phyloP scores from a whole-genome alignment of 2,329 filamentous ascomycete genomes.

The Beauveria brongniartii region DNA sequence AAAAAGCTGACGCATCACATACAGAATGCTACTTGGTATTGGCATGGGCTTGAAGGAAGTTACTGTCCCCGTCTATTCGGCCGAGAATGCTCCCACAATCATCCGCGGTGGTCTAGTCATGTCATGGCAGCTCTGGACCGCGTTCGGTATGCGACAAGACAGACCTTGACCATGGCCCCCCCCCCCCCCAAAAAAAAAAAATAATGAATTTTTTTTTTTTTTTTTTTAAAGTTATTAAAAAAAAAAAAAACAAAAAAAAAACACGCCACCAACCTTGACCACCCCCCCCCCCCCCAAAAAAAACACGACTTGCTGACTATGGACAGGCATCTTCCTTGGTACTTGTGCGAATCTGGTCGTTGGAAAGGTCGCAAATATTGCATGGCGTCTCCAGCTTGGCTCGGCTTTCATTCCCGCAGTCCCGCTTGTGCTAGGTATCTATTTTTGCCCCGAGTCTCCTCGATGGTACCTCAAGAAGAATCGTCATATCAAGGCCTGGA shows the following conservation, averaged over 20 bases:
- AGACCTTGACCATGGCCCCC: too few species aligned
- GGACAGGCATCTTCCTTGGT: constrained; percentile 53
- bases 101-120: constrained; percentile 25
- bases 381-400: constrained; percentile 57
- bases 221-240: too few species aligned
- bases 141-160: constrained; percentile 28
- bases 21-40: constrained; percentile 42
- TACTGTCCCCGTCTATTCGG: constrained; percentile 45
- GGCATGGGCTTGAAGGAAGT: constrained; percentile 49
- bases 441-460: constrained; percentile 56
- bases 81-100: constrained; percentile 39
- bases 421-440: constrained; percentile 49
- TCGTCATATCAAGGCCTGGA: constrained; percentile 44
- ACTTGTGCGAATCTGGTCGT: constrained; percentile 58
- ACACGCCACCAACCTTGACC: too few species aligned
- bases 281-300: too few species aligned
- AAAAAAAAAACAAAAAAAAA: too few species aligned
- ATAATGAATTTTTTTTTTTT: too few species aligned
- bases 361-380: constrained; percentile 46
- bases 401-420: constrained; percentile 59
- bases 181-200: too few species aligned
- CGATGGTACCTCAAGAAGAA: constrained; percentile 59
- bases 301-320: neutral
- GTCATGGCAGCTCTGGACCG: constrained; percentile 41
- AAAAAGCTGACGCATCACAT: neutral